Evolutionary conservation across 2,329 filamentous ascomycete genomes (phyloP).

Genomic region (Chalara sp.): DNA sequence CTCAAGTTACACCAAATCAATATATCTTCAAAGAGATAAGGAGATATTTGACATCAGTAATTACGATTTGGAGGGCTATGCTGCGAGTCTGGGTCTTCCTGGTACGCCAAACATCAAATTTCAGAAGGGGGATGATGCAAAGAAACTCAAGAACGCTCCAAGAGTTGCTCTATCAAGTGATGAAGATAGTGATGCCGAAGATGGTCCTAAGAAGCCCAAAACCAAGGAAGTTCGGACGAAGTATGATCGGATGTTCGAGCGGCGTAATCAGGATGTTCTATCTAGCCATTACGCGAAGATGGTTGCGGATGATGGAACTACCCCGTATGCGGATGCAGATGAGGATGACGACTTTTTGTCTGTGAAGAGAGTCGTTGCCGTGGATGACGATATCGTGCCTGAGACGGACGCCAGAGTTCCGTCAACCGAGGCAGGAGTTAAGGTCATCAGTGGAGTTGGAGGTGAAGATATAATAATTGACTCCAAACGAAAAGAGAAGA

Average conservation of each 20-base stretch:
- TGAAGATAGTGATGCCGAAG: constrained; percentile 52
- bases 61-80: constrained; percentile 79
- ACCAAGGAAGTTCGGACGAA: constrained; percentile 83
- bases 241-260: constrained; percentile 96
- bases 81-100: constrained; percentile 77
- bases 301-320: constrained; percentile 52
- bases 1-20: constrained; percentile 76
- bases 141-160: constrained; percentile 80
- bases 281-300: constrained; percentile 92
- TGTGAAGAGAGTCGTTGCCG: constrained; percentile 80
- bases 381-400: constrained; percentile 45
- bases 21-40: constrained; percentile 87
- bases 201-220: constrained; percentile 44
- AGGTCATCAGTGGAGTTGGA: constrained; percentile 60
- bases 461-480: constrained; percentile 75
- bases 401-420: constrained; percentile 38
- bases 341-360: constrained; percentile 80
- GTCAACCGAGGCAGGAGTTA: constrained; percentile 36
- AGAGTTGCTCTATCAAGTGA: constrained; percentile 59
- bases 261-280: constrained; percentile 90
- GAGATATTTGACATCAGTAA: constrained; percentile 81
- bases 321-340: constrained; percentile 44
- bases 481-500: constrained; percentile 90
- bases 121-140: constrained; percentile 81
- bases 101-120: constrained; percentile 92